Conservation (phyloP, 176 grass and related monocot genomes). For the Oryza longistaminata region DNA sequence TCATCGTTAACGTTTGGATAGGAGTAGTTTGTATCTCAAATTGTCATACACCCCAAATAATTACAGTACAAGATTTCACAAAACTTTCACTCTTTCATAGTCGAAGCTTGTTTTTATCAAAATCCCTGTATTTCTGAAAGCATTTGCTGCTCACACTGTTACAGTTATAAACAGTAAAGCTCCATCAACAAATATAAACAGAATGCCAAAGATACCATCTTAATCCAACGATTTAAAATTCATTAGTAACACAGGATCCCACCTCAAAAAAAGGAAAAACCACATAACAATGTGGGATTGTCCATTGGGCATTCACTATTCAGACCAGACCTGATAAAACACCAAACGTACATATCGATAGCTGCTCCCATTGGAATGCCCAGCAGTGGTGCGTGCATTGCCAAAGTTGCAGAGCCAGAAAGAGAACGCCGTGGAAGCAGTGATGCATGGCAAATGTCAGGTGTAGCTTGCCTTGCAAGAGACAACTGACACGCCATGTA, state of each 20-base stretch:
- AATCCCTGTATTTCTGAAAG: too few relatives aligned
- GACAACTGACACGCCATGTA: slow-evolving; percentile 42
- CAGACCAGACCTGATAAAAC: slow-evolving; percentile 33
- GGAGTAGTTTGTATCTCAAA: too few relatives aligned
- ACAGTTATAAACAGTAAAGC: too few relatives aligned
- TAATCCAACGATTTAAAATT: background rate
- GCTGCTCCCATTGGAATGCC: background rate
- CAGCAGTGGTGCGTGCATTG: slow-evolving; percentile 17
- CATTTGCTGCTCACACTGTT: too few relatives aligned
- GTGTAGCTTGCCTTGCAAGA: slow-evolving; percentile 58
- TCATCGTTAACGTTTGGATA: background rate
- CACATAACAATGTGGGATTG: background rate
- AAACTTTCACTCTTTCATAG: background rate
- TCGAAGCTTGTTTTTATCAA: too few relatives aligned
- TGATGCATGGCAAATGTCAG: slow-evolving; percentile 24
- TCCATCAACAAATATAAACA: too few relatives aligned
- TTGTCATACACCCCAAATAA: background rate
- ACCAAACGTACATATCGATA: background rate
- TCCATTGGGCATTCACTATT: slow-evolving; percentile 6
- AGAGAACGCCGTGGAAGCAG: slow-evolving; percentile 20
- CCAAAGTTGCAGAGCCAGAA: slow-evolving; percentile 16
- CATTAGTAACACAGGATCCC: background rate
- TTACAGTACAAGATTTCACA: background rate
- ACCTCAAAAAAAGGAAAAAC: too few relatives aligned
- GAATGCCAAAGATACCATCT: slow-evolving; percentile 7